Base-by-base conservation (phyloP, 306 rosid genomes). In the Datisca glomerata region DNA sequence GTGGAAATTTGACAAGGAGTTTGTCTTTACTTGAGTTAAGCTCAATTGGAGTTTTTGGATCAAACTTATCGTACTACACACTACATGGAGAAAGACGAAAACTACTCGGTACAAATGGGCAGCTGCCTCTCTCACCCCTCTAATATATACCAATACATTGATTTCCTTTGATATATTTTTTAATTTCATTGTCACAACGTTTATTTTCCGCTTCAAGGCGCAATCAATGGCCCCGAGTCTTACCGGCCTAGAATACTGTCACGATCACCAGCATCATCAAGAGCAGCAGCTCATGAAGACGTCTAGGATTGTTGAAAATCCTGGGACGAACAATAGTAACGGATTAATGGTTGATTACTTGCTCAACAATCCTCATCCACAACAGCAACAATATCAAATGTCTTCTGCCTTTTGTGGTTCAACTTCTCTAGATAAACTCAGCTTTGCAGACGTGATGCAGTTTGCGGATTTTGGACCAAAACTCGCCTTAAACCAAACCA, bases 381-480 rank as follows among this genome's bases (percentile, higher is more conserved):
- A 19, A 2, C 57, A 43, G 3, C 75, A 20, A 7, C 58, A 41
- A 20, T 10, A 43, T 19, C 28, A 18, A 12, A 23, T 43, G 15
- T 32, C 56, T 7, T 38, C 68, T 17, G 64, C 74, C 14, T 66
- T 71, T 60, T 64, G 68, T 25, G 65, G 20, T 23, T 19, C 63
- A 8, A 41, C 41, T 48, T 68, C 78, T 33, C 70, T 68, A 15
- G 95, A 85, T 32, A 85, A 79, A 21, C 48, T 81, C 39, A 81
- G 79, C 57, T 81, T 86, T 22, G 86, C 86, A 2, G 96, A 86
- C 25, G 94, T 81, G 60, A 81, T 86, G 96, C 92, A 86, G 69
- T 86, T 86, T 27, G 86, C 96, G 4, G 96, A 85, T 66, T 85
- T 85, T 12, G 96, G 96, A 12, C 93, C 93, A 15, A 85, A 85